A percentile compares a stretch with the other conserved stretches of the same genome.
Conservation (phyloP, 2,329 filamentous ascomycete species). For the Alternaria novae-zelandiae region DNA sequence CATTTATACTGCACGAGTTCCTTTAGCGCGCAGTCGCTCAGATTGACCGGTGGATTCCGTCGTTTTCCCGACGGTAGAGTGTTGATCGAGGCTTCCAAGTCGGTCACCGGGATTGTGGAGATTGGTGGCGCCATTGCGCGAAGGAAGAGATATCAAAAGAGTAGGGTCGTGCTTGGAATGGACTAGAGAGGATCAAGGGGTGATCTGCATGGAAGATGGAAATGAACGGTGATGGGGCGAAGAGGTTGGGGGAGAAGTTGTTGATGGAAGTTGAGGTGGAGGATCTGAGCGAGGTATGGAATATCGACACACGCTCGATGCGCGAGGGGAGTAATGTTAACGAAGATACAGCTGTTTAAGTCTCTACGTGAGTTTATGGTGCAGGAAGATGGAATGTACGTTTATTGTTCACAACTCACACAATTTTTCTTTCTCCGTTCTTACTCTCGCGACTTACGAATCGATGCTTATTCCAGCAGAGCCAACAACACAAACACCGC, state of each 20-base stretch:
- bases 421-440: not conserved
- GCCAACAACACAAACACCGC: not conserved
- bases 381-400: slow-evolving; percentile 14
- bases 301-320: not conserved
- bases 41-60: slow-evolving; percentile 60
- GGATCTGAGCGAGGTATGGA: slow-evolving; percentile 38
- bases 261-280: slow-evolving; percentile 49
- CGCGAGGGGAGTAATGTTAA: not conserved
- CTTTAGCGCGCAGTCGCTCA: slow-evolving; percentile 62
- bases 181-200: not conserved
- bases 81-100: slow-evolving; percentile 60
- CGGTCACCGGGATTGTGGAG: slow-evolving; percentile 59
- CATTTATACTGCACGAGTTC: slow-evolving; percentile 70
- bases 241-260: slow-evolving; percentile 60
- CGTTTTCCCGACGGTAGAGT: slow-evolving; percentile 58
- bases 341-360: slow-evolving; percentile 47
- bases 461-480: not conserved
- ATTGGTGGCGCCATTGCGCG: slow-evolving; percentile 62
- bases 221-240: slow-evolving; percentile 42
- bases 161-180: not conserved
- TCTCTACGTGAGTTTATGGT: slow-evolving; percentile 40
- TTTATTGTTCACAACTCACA: not conserved
- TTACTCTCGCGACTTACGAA: not conserved
- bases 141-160: not conserved
- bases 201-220: not conserved